Evolutionary conservation across 768 basidiomycete genomes (phyloP).

Genomic region (Cytidiella melzeri): DNA sequence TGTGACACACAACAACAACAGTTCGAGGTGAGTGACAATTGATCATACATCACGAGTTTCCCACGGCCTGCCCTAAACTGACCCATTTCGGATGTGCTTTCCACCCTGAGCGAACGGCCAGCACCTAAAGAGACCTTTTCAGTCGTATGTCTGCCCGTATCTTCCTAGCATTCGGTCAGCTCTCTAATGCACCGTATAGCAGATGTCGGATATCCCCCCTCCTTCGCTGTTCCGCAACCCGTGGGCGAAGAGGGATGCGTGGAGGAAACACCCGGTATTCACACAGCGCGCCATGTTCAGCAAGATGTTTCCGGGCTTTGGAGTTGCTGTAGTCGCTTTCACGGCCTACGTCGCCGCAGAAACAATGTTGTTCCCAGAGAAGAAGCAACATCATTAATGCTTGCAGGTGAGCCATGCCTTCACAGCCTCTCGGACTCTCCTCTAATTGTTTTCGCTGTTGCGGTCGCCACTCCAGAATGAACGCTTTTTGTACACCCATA

Average conservation of each 20-base stretch:
- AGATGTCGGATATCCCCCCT: slow-evolving; percentile 43
- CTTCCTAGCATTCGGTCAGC: too few species aligned
- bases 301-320: slow-evolving; percentile 91
- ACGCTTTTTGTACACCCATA: too few species aligned
- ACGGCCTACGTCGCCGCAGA: slow-evolving; percentile 86
- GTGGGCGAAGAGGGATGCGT: slow-evolving; percentile 91
- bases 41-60: slow-evolving; percentile 28
- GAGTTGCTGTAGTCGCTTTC: slow-evolving; percentile 89
- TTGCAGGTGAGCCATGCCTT: neutral
- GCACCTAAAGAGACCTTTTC: neutral
- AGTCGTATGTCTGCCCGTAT: neutral
- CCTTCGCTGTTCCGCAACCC: slow-evolving; percentile 84
- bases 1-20: slow-evolving; percentile 5
- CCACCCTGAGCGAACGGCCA: neutral
- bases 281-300: slow-evolving; percentile 81
- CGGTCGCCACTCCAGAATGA: too few species aligned
- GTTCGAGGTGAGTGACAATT: slow-evolving; percentile 11
- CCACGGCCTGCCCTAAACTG: slow-evolving; percentile 56
- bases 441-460: too few species aligned
- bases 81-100: slow-evolving; percentile 17
- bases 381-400: slow-evolving; percentile 10
- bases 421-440: too few species aligned
- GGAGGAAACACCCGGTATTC: slow-evolving; percentile 90
- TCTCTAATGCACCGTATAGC: neutral
- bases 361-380: slow-evolving; percentile 47